A percentile compares a stretch with the other conserved stretches of the same genome.
These are phyloP conservation scores for Physcia stellaris DNA, from an alignment of 495 filamentous ascomycete genomes.

Conservation along the genomic window DNA sequence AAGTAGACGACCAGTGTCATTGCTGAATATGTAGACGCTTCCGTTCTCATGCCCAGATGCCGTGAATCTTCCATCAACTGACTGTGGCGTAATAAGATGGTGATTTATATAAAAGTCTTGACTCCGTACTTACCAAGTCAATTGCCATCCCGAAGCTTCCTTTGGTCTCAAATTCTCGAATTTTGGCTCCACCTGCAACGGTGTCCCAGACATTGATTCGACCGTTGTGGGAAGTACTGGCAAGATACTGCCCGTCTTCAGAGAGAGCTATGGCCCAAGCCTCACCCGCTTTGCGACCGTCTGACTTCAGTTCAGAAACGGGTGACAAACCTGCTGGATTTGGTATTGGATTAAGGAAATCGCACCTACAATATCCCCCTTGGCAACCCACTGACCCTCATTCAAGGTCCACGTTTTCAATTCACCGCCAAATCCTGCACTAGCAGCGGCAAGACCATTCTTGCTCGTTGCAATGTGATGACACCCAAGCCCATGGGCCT, in stretches of 20 bases:
- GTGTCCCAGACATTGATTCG: conserved; percentile 82
- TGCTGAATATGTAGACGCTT: conserved; percentile 88
- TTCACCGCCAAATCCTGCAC: conserved; percentile 77
- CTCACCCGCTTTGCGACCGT: conserved; percentile 42
- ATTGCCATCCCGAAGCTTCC: conserved; percentile 80
- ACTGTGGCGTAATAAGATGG: conserved; percentile 31
- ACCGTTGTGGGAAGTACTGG: conserved; percentile 69
- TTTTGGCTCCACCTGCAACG: conserved; percentile 28
- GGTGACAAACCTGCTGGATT: background rate
- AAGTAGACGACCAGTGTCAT: conserved; percentile 68
- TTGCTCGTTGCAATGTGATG: conserved; percentile 69
- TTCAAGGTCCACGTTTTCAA: conserved; percentile 61
- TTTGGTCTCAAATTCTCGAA: conserved; percentile 80
- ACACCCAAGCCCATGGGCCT: conserved; percentile 71
- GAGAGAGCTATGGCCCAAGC: conserved; percentile 81
- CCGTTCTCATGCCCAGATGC: conserved; percentile 91
- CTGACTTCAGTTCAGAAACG: conserved; percentile 16
- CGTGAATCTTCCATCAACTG: conserved; percentile 65
- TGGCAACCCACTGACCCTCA: conserved; percentile 40
- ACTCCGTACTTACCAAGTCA: conserved; percentile 47
- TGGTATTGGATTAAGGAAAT: conserved; percentile 5
- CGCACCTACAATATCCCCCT: conserved; percentile 31
- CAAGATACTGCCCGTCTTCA: conserved; percentile 66
- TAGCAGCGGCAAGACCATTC: conserved; percentile 58
- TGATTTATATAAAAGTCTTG: conserved; percentile 4